Evolutionary conservation across 2,329 filamentous ascomycete species (phyloP).

Genomic region (Ploettnerulaceae sp.): DNA sequence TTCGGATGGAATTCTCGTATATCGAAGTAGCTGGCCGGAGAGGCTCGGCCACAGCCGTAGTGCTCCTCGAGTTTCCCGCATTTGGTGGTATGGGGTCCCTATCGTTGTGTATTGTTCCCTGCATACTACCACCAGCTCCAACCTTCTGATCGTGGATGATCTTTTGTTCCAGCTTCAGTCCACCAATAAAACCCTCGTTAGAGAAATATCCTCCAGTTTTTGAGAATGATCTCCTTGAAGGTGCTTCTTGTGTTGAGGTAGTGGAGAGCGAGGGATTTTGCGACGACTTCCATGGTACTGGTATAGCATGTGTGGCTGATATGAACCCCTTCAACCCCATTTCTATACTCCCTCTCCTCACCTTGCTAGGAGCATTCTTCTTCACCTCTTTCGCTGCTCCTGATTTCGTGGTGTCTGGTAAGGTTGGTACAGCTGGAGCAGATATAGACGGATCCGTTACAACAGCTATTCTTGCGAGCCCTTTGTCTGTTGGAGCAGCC

Average conservation of each 20-base stretch:
- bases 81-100: neutral
- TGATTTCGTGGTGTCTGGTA: neutral
- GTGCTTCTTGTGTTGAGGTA: conserved; percentile 9
- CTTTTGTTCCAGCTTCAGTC: conserved; percentile 28
- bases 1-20: conserved; percentile 14
- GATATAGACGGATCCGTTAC: conserved; percentile 18
- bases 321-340: conserved; percentile 21
- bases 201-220: neutral
- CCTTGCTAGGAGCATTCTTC: conserved; percentile 7
- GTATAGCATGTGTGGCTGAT: conserved; percentile 15
- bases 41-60: conserved; percentile 9
- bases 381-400: conserved; percentile 5
- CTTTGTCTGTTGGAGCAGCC: conserved; percentile 25
- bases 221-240: conserved; percentile 6
- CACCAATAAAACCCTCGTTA: conserved; percentile 30
- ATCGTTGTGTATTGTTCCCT: neutral
- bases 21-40: conserved; percentile 12
- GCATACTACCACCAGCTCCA: conserved; percentile 1
- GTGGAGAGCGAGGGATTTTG: conserved; percentile 1
- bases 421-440: conserved; percentile 11
- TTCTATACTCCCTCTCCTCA: conserved; percentile 25
- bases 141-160: conserved; percentile 7
- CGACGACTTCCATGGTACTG: conserved; percentile 18
- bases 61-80: neutral
- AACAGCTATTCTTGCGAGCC: conserved; percentile 16